These are phyloP conservation scores for Penicillium sp. DNA, from an alignment of 2,329 filamentous ascomycete genomes.

Conservation along the genomic window DNA sequence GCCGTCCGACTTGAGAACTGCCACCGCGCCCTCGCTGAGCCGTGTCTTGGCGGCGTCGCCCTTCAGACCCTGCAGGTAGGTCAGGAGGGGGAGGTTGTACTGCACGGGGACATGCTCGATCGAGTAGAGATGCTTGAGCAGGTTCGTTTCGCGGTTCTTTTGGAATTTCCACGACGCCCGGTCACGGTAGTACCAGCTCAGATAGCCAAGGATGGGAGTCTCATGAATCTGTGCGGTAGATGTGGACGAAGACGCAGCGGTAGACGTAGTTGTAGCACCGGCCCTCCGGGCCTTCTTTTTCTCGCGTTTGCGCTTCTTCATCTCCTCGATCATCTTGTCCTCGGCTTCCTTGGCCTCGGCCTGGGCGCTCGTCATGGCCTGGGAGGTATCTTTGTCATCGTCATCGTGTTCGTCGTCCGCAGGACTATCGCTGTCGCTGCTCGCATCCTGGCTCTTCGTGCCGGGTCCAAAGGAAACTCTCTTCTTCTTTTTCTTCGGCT, in stretches of 20 bases:
- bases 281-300: conserved; percentile 32
- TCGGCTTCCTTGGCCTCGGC: conserved; percentile 19
- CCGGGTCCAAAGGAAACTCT: conserved; percentile 68
- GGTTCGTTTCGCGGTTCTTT: conserved; percentile 83
- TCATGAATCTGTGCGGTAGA: conserved; percentile 33
- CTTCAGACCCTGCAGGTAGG: conserved; percentile 79
- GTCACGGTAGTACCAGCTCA: conserved; percentile 72
- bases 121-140: conserved; percentile 82
- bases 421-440: conserved; percentile 31
- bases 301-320: conserved; percentile 38
- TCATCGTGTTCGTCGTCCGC: conserved; percentile 25
- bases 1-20: conserved; percentile 55
- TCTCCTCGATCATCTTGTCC: conserved; percentile 29
- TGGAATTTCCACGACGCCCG: conserved; percentile 89
- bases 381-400: conserved; percentile 11
- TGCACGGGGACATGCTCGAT: conserved; percentile 69
- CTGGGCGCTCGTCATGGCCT: conserved; percentile 21
- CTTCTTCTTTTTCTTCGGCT: conserved; percentile 48
- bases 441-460: conserved; percentile 62
- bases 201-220: conserved; percentile 70
- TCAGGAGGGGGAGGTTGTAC: conserved; percentile 70
- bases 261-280: conserved; percentile 13
- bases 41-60: conserved; percentile 69
- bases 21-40: conserved; percentile 67
- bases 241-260: not conserved